Evolutionary conservation across 1,284 basidiomycete species (phyloP), one percentile per base, ranked within the genome.

Genomic region (Sparassis latifolia): DNA sequence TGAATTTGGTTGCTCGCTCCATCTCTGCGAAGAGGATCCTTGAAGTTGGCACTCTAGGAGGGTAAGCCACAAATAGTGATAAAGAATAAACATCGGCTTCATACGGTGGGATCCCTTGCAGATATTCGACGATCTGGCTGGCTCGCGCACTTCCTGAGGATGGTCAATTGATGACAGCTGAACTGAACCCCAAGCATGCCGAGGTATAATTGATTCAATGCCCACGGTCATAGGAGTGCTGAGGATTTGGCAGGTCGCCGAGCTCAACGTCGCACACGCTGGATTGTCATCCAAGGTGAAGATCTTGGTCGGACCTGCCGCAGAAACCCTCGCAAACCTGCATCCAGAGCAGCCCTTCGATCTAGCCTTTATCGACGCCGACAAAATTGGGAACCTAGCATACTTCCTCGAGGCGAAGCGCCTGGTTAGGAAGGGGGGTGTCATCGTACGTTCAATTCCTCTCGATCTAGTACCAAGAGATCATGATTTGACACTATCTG

Each of bases 11-110:
- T 27, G 76, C 73, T 5, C 63, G 66, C 33, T 72, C 77, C 0
- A 68, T 78, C 48, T 58, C 67, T 5, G 80, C 77, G 46, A 80
- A 79, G 65, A 62, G 72, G 43, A 69, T 81, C 29, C 63, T 84
- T 35, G 82, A 84, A 57, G 73, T 85, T 45, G 82, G 81, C 1
- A 83, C 81, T 5, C 69, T 84, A 2, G 82, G 79, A 58, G 81
- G 80, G 78, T 80, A 57, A 49, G 72, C 64, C 12, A 47, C 45
- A 51, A 42, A 42, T 20, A 45, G 27, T 9, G 7, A 27, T 27
- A 28, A 29, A 7, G 5, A 38, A 2, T 50, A 46, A 53, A 5
- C 51, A 44, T n/a, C 44, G 44, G 27, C 47, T 41, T 10, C 50
- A 52, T 28, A 50, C 54, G 20, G 50, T 20, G 51, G 48, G 40